Percentiles rank a stretch among this genome's conserved stretches.
Conservation (phyloP, 257 asterid species). For the Echium plantagineum region DNA sequence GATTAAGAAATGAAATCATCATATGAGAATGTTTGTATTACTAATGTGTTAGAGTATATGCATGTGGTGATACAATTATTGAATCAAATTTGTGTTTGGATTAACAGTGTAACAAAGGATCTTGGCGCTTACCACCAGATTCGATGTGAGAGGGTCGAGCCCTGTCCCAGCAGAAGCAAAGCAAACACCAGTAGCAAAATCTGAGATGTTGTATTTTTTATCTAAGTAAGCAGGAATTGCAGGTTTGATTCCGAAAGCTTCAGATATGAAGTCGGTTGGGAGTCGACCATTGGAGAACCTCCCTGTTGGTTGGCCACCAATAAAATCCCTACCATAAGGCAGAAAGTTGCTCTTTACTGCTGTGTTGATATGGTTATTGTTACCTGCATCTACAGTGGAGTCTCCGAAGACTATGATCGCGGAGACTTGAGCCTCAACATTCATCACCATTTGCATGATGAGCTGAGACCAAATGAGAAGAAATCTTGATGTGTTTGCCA, state of each 20-base stretch:
- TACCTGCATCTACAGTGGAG: constrained; percentile 87
- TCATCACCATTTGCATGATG: constrained; percentile 2
- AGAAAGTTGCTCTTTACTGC: constrained; percentile 59
- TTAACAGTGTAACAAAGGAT: no score
- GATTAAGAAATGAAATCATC: neutral
- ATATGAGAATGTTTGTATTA: neutral
- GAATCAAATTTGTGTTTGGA: no score
- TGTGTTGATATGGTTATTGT: constrained; percentile 60
- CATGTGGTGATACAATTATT: neutral
- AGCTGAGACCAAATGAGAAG: neutral
- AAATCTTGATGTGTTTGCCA: constrained; percentile 4
- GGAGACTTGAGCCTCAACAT: constrained; percentile 33
- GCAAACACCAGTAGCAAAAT: constrained; percentile 68
- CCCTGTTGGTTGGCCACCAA: constrained; percentile 61
- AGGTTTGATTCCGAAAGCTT: constrained; percentile 56
- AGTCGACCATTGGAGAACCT: constrained; percentile 73
- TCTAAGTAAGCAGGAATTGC: constrained; percentile 73
- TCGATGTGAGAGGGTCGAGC: constrained; percentile 67
- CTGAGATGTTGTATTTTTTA: constrained; percentile 54
- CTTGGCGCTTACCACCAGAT: constrained; percentile 44
- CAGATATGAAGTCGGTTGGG: constrained; percentile 67
- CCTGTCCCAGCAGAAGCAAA: constrained; percentile 97
- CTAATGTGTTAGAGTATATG: neutral
- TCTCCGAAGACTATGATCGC: constrained; percentile 79
- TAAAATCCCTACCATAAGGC: constrained; percentile 77